These are phyloP conservation scores for Rhodotorula sp. DNA, from an alignment of 1,284 basidiomycete species.

Conservation along the genomic window DNA sequence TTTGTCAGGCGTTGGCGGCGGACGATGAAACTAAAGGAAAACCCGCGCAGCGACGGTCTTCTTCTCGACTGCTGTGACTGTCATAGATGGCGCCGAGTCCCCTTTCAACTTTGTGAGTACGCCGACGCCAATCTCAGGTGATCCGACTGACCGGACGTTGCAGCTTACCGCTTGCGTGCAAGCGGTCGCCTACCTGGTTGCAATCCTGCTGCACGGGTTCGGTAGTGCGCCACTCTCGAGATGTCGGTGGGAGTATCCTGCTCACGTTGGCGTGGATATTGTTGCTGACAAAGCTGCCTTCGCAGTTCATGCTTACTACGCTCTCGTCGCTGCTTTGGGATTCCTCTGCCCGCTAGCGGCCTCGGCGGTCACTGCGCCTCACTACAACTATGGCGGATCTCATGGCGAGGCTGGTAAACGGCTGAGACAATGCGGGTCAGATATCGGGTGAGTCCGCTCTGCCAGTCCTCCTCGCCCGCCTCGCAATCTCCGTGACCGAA, in stretches of 20 bases:
- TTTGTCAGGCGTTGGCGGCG: not conserved
- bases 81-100: constrained; percentile 18
- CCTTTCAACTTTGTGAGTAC: constrained; percentile 21
- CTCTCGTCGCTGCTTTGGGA: constrained; percentile 19
- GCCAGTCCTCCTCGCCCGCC: not conserved
- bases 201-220: not conserved
- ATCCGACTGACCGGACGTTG: too few species aligned
- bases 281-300: not conserved
- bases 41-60: constrained; percentile 9
- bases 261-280: rapidly evolving
- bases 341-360: constrained; percentile 17
- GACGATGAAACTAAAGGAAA: not conserved
- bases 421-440: not conserved
- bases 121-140: not conserved
- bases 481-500: too few species aligned
- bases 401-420: not conserved
- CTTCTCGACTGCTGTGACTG: constrained; percentile 17
- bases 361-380: constrained; percentile 10
- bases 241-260: too few species aligned
- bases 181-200: not conserved
- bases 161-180: not conserved
- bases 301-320: constrained; percentile 27
- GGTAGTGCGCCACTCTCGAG: not conserved
- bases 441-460: not conserved
- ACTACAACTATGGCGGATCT: not conserved